phyloP scores from a whole-genome alignment of 129 eudicot genomes.

The Helianthus tuberosus region DNA sequence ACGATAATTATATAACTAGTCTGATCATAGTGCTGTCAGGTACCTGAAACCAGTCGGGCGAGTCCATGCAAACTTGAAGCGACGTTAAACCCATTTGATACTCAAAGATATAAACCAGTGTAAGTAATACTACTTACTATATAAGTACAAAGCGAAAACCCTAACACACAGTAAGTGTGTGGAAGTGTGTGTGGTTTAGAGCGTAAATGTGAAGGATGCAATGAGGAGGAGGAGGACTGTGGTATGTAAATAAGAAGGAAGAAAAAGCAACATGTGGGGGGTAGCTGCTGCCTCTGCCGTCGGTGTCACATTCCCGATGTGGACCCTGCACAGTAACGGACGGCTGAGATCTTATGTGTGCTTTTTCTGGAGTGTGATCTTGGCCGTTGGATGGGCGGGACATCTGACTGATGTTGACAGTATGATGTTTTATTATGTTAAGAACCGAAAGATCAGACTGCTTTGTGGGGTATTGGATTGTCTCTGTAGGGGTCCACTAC shows the following conservation, averaged over 20 bases:
- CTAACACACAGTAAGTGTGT: slow-evolving; percentile 34
- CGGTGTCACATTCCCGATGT: slow-evolving; percentile 46
- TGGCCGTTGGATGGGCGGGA: slow-evolving; percentile 32
- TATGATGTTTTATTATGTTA: slow-evolving; percentile 60
- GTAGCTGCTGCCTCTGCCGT: slow-evolving; percentile 35
- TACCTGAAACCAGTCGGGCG: slow-evolving; percentile 94
- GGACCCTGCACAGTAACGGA: slow-evolving; percentile 28
- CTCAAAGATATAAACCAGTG: background rate
- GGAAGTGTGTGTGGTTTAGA: slow-evolving; percentile 20
- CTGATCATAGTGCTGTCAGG: no score
- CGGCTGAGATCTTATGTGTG: background rate
- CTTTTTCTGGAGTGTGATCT: slow-evolving; percentile 3
- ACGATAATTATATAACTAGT: no score
- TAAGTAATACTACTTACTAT: background rate
- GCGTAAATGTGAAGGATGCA: slow-evolving; percentile 32
- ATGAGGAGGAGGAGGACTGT: slow-evolving; percentile 25
- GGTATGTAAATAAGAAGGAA: slow-evolving; percentile 75
- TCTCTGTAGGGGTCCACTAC: slow-evolving; percentile 45
- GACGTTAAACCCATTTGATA: slow-evolving; percentile 66
- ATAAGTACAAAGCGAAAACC: slow-evolving; percentile 15
- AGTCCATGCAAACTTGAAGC: slow-evolving; percentile 93
- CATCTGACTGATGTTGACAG: slow-evolving; percentile 63
- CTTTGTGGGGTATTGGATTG: slow-evolving; percentile 36
- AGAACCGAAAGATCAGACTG: slow-evolving; percentile 51
- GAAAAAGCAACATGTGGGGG: slow-evolving; percentile 48